A percentile compares a stretch with the other conserved stretches of the same genome.
These are phyloP conservation scores for Phytophthora pinifolia DNA, from an alignment of 352 stramenopile species.

Conservation along the genomic window DNA sequence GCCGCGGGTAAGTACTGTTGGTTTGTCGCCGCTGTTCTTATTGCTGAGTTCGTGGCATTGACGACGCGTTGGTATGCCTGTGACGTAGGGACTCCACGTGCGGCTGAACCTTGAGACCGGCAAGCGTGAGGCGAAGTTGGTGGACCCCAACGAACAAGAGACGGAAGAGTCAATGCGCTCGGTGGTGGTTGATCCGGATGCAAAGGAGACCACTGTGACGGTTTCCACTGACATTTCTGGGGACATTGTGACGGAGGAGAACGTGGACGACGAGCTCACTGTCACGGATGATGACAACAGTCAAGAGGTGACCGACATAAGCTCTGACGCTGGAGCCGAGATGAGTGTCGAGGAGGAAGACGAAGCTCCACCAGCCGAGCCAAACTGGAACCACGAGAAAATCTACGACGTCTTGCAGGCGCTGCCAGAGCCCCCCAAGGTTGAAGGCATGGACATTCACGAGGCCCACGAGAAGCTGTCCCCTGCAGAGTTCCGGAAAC, in stretches of 20 bases:
- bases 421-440: slow-evolving; percentile 68
- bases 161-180: slow-evolving; percentile 36
- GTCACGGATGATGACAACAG: slow-evolving; percentile 20
- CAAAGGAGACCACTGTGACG: slow-evolving; percentile 48
- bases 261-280: slow-evolving; percentile 21
- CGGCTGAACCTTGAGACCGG: slow-evolving; percentile 82
- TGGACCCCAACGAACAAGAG: slow-evolving; percentile 41
- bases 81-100: slow-evolving; percentile 76
- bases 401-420: slow-evolving; percentile 81
- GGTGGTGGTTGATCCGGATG: slow-evolving; percentile 32
- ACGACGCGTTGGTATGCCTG: slow-evolving; percentile 5
- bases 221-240: slow-evolving; percentile 56
- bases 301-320: slow-evolving; percentile 1
- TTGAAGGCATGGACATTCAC: slow-evolving; percentile 81
- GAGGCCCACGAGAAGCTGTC: slow-evolving; percentile 69
- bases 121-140: slow-evolving; percentile 83
- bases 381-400: slow-evolving; percentile 86
- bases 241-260: slow-evolving; percentile 39
- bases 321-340: not conserved
- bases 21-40: not conserved
- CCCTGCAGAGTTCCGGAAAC: slow-evolving; percentile 63
- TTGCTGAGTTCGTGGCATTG: slow-evolving; percentile 2
- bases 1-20: slow-evolving; percentile 39
- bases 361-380: slow-evolving; percentile 40
- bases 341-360: slow-evolving; percentile 20